Evolutionary conservation across 495 filamentous ascomycete species (phyloP), one percentile per base, ranked within the genome.

Genomic region (Niebla homalea): DNA sequence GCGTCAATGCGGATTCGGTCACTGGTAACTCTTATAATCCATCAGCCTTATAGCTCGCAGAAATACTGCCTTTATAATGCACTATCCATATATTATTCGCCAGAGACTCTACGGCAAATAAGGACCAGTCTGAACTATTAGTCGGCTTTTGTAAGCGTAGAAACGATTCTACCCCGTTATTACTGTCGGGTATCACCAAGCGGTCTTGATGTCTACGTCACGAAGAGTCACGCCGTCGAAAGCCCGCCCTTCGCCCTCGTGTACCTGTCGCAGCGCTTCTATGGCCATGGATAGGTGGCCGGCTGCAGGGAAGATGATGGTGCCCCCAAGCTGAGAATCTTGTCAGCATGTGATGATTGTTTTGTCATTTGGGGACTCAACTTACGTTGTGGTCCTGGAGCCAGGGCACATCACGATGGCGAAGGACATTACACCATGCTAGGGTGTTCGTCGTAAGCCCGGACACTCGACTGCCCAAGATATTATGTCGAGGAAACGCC

Each of bases 381-480:
- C 25, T 26, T 26, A 49, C 22, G 4, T 32, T 32, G 57, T 77
- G 74, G 37, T 75, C 71, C 14, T 60, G 48, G 5, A 78, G 46
- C 74, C 72, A 79, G 2, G 70, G 69, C 1, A 74, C 50, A 45
- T 77, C 70, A 25, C 65, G 62, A 1, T 67, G 42, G 15, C 65
- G 61, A 41, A 78, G 53, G 18, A 74, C 62, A 44, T 77, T 74
- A 21, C 67, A 58, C 76, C 76, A 80, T 3, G 64, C 65, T 5
- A 67, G 63, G 19, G 35, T 22, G 11, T 26, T 1, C 23, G 22
- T 19, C 7, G 14, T 23, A 11, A 8, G n/a, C 46, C 75, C 70
- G 45, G 68, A 60, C 6, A 68, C 63, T 7, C 65, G 55, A 15
- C 67, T 60, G 2, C 77, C 78, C 0, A 80, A 61, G 0, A 80